These are phyloP conservation scores for Leptographium galeiforme DNA, from an alignment of 2,329 filamentous ascomycete species.

Conservation along the genomic window DNA sequence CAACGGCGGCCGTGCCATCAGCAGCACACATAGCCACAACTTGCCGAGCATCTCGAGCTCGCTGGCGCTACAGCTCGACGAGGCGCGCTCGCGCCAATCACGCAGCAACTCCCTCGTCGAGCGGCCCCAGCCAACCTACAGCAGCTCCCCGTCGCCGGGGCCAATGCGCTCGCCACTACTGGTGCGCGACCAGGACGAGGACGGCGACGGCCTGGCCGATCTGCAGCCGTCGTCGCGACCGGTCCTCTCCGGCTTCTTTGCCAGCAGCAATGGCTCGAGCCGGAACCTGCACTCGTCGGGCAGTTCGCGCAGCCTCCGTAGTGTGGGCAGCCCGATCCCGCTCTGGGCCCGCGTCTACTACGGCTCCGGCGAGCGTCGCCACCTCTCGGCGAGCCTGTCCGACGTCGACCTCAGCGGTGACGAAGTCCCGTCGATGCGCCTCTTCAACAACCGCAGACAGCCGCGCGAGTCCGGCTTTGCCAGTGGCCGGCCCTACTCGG, in stretches of 20 bases:
- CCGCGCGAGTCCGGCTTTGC: constrained; percentile 16
- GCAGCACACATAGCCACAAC: constrained; percentile 36
- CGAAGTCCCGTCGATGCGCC: constrained; percentile 22
- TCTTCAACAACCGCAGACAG: constrained; percentile 32
- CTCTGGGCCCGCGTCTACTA: constrained; percentile 57
- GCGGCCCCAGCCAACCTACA: constrained; percentile 30
- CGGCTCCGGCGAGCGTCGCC: constrained; percentile 47
- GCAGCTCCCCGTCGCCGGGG: constrained; percentile 17
- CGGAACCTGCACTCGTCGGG: constrained; percentile 37
- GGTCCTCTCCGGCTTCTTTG: constrained; percentile 37
- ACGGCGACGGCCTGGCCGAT: constrained; percentile 50
- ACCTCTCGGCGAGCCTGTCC: constrained; percentile 34
- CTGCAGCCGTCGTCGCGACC: constrained; percentile 39
- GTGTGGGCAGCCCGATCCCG: constrained; percentile 32
- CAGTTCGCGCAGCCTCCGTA: constrained; percentile 22
- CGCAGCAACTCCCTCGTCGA: constrained; percentile 33
- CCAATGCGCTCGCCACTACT: constrained; percentile 18
- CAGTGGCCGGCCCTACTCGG: constrained; percentile 14
- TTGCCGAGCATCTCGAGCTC: constrained; percentile 46
- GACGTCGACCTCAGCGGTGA: constrained; percentile 17
- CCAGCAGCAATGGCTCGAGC: constrained; percentile 26
- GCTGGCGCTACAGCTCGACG: constrained; percentile 29
- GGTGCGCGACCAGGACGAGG: constrained; percentile 46
- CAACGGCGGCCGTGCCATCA: constrained; percentile 18
- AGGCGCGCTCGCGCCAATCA: constrained; percentile 16